A percentile compares a stretch with the other conserved stretches of the same genome.
Evolutionary conservation across 2,329 filamentous ascomycete genomes (phyloP).

Genomic region (Cordyceps fumosorosea): DNA sequence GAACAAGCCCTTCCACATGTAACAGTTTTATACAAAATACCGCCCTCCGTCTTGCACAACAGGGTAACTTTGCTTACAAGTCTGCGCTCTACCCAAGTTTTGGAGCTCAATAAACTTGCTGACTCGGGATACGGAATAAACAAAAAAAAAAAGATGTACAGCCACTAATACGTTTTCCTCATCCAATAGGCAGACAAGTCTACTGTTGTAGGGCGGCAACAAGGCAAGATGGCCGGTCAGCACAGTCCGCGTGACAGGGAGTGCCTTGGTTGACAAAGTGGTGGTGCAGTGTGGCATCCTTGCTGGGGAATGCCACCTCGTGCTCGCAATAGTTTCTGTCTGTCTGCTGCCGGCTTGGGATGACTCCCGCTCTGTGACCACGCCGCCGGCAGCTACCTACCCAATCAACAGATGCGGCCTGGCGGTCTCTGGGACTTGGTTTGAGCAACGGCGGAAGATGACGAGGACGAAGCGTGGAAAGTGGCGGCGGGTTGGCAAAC

Average conservation of each 20-base stretch:
- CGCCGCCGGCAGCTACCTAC: background rate
- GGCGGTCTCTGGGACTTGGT: background rate
- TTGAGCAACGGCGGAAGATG: background rate
- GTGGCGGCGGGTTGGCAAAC: conserved; percentile 5
- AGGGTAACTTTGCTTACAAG: background rate
- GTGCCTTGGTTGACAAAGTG: background rate
- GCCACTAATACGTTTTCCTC: background rate
- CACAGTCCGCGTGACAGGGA: conserved; percentile 6
- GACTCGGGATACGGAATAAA: conserved; percentile 2
- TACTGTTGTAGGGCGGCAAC: background rate
- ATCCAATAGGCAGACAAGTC: background rate
- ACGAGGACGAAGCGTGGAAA: background rate
- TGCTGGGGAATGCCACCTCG: conserved; percentile 5
- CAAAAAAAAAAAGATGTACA: background rate
- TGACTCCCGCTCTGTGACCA: background rate
- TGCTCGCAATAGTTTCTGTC: conserved; percentile 7
- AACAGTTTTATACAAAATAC: no score
- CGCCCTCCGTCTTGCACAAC: no score
- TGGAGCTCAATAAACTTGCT: background rate
- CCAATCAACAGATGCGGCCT: background rate
- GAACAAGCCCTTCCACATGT: no score
- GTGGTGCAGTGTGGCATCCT: conserved; percentile 9
- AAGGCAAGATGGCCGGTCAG: background rate
- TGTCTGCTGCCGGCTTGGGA: conserved; percentile 2
- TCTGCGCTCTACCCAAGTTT: background rate